A percentile compares a stretch with the other conserved stretches of the same genome.
phyloP scores from a whole-genome alignment of 495 filamentous ascomycete species.

The Tuber melanosporum region DNA sequence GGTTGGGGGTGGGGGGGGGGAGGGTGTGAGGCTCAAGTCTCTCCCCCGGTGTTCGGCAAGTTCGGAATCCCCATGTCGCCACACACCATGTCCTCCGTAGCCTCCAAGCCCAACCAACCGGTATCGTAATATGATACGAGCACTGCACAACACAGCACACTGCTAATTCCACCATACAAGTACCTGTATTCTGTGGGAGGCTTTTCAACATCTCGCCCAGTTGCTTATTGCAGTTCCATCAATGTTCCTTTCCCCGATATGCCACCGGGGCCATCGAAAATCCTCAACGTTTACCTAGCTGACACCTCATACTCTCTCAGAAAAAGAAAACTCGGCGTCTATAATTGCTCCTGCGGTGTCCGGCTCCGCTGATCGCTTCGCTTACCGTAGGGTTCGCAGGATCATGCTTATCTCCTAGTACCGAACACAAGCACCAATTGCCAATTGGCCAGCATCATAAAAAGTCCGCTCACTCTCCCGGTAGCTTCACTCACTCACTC shows the following conservation, averaged over 20 bases:
- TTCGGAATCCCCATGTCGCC: not conserved
- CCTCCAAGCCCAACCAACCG: not conserved
- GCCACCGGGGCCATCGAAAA: not conserved
- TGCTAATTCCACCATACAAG: not conserved
- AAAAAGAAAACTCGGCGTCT: not conserved
- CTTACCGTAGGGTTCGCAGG: not conserved
- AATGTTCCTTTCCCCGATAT: not conserved
- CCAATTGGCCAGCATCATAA: not conserved
- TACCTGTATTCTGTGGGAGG: not conserved
- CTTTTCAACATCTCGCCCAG: not conserved
- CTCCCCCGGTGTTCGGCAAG: not conserved
- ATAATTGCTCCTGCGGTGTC: not conserved
- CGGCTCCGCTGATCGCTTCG: not conserved
- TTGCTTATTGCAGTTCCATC: not conserved
- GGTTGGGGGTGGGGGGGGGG: not conserved
- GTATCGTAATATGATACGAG: not conserved
- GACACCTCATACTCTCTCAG: not conserved
- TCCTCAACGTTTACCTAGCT: not conserved
- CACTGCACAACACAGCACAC: not conserved
- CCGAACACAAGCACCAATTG: not conserved
- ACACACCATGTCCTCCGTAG: not conserved
- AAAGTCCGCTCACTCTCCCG: not conserved
- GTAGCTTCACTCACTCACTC: not conserved
- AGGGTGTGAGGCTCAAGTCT: not conserved
- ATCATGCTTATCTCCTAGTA: not conserved